phyloP scores from a whole-genome alignment of 1,284 basidiomycete species.

The Ceratorhiza oryzae-sativae region DNA sequence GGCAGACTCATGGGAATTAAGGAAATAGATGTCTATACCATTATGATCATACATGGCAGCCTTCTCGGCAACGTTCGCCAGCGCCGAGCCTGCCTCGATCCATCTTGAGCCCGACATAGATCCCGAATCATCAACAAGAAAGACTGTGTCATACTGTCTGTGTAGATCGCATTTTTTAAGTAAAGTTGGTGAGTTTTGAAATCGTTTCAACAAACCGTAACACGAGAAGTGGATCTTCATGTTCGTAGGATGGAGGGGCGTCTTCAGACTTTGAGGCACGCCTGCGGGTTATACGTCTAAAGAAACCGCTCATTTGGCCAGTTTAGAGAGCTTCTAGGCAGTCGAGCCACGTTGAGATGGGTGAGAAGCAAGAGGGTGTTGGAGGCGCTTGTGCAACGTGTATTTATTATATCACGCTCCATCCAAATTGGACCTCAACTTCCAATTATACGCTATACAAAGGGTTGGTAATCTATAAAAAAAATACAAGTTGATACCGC shows the following conservation, averaged over 20 bases:
- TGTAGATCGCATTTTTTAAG: neutral
- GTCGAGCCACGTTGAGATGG: neutral
- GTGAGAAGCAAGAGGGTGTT: neutral
- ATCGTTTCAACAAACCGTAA: conserved; percentile 3
- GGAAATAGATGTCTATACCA: conserved; percentile 61
- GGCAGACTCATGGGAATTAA: conserved; percentile 50
- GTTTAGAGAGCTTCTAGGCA: neutral
- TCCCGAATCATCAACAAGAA: conserved; percentile 65
- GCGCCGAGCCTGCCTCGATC: conserved; percentile 57
- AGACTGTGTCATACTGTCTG: conserved; percentile 58
- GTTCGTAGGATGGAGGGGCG: neutral
- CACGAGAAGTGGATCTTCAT: conserved; percentile 9
- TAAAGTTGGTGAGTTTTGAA: neutral
- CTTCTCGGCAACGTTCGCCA: conserved; percentile 55
- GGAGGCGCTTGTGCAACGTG: neutral
- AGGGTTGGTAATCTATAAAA: too few species aligned
- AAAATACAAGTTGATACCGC: too few species aligned
- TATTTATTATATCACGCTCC: too few species aligned
- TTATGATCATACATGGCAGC: conserved; percentile 58
- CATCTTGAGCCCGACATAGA: conserved; percentile 62
- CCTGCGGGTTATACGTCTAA: neutral
- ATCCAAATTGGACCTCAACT: too few species aligned
- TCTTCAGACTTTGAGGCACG: neutral
- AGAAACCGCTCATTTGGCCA: neutral
- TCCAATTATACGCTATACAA: too few species aligned